Base-by-base conservation (phyloP, 2,329 filamentous ascomycete species). In the Alternaria sp. region DNA sequence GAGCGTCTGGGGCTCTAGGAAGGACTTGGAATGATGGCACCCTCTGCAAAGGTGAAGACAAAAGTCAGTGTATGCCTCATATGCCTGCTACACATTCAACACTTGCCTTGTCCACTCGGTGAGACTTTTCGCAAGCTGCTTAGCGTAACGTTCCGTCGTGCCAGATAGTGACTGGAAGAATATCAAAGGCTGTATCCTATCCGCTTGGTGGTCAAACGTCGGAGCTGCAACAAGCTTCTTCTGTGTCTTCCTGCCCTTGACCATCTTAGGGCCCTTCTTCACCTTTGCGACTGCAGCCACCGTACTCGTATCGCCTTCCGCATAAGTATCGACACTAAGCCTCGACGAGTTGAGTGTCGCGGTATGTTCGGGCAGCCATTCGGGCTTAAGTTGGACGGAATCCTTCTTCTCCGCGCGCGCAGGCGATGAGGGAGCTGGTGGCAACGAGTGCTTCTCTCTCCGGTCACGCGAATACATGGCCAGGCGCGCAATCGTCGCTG, bases 151-250 rank as follows among this genome's bases (percentile, higher is more conserved):
- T 73, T 94, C 89, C 1, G 93, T 97, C 31, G 87, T 91, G 3
- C 89, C 92, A 3, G 92, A 96, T 56, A 98, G 82, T 0, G 93
- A 96, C 2, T 92, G 94, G 80, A 90, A 98, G 80, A 97, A 98
- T 31, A 97, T 79, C 14, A 96, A 78, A 2, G 90, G 85, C 73
- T 94, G 90, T 54, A 93, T 83, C 49, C 82, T 84, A 26, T 80
- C 69, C 44, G 65, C 68, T 40, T 65, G 64, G 55, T 70, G 66
- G 57, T 76, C 61, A 64, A 73, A 70, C 36, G 45, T 65, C 9
- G 68, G 26, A 6, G 49, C 60, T 8, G 64, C 61, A 7, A 58
- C 45, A 4, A 44, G 28, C 55, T 72, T 67, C 54, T 69, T 73
- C 2, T 56, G 59, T 39, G 36, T 51, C 55, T 73, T 75, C 53